Evolutionary conservation across 345 rosid genomes (phyloP), one percentile per base, ranked within the genome.

Genomic region (Lenwebbia sp.): DNA sequence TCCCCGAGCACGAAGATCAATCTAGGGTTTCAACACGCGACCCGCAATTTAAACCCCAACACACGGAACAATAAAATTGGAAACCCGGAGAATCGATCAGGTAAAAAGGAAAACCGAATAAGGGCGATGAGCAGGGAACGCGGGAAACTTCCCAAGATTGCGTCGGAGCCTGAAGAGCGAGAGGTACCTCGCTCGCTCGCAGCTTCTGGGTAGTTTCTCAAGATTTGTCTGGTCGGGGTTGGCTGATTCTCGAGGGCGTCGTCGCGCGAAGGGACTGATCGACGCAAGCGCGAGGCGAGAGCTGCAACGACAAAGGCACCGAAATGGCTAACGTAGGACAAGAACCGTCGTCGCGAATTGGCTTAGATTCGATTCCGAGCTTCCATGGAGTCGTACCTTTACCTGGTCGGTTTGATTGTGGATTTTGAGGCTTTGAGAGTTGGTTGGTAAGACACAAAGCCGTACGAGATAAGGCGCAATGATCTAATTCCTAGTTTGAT

Each of bases 131-230:
- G 23, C 81, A 40, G 47, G 81, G 47, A 70, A 3, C 21, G 47
- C 26, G 47, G 26, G 81, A 70, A 70, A 19, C 23, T 70, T 70
- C 81, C 78, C 81, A 40, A 70, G 81, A 40, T 28, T 22, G 58
- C 30, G 44, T 83, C 40, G 84, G 41, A 26, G 49, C 57, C 23
- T 4, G 54, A 53, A 53, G 55, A 10, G 47, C 57, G 58, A 52
- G 55, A 83, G 57, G 55, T 30, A 83, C 50, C 54, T n/a, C 52
- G 52, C 52, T 50, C 52, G 52, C 52, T 50, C 25, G 87, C 26
- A 86, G 85, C 82, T 83, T 86, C 88, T 53, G 62, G 76, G 88
- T 40, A 83, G 84, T 52, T 86, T 83, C 88, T n/a, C 19, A 81
- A 13, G 23, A 57, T 19, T 56, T 82, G 87, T 86, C 84, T 33